Conservation (phyloP, 2,329 filamentous ascomycete genomes). For the Hypocreales sp. region DNA sequence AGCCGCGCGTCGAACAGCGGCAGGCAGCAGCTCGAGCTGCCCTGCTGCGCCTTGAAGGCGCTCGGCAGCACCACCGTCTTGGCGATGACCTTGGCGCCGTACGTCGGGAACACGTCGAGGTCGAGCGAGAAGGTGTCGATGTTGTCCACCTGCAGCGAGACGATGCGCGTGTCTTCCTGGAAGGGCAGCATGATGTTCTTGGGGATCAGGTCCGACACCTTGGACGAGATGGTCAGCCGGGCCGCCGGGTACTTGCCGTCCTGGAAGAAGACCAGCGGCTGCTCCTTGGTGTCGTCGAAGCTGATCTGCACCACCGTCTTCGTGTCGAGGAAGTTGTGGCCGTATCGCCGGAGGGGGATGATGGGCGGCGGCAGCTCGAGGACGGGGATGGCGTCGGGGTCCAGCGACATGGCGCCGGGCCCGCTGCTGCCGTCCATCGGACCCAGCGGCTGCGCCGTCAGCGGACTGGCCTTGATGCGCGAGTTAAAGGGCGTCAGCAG, state of each 20-base stretch:
- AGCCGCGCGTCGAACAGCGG: constrained; percentile 87
- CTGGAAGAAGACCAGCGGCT: constrained; percentile 86
- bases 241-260: constrained; percentile 93
- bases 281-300: constrained; percentile 64
- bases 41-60: constrained; percentile 61
- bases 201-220: constrained; percentile 87
- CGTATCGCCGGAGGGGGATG: constrained; percentile 84
- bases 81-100: constrained; percentile 93
- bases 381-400: constrained; percentile 79
- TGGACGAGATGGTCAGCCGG: constrained; percentile 89
- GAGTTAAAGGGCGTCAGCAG: constrained; percentile 52
- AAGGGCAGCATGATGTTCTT: constrained; percentile 92
- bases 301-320: constrained; percentile 91
- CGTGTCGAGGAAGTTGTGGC: constrained; percentile 95
- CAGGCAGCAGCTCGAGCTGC: constrained; percentile 66
- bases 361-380: constrained; percentile 90
- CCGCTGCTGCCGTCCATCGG: constrained; percentile 31
- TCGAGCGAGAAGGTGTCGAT: constrained; percentile 87
- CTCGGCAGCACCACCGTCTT: constrained; percentile 85
- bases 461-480: constrained; percentile 24
- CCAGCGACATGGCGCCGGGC: constrained; percentile 49
- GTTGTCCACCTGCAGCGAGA: constrained; percentile 93
- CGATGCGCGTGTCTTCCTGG: constrained; percentile 84
- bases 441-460: constrained; percentile 25
- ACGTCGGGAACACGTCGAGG: constrained; percentile 94